Percentiles rank a stretch among this genome's conserved stretches.
Evolutionary conservation across 169 alveolate genomes (phyloP).

Genomic region (Cryptosporidium ryanae): DNA sequence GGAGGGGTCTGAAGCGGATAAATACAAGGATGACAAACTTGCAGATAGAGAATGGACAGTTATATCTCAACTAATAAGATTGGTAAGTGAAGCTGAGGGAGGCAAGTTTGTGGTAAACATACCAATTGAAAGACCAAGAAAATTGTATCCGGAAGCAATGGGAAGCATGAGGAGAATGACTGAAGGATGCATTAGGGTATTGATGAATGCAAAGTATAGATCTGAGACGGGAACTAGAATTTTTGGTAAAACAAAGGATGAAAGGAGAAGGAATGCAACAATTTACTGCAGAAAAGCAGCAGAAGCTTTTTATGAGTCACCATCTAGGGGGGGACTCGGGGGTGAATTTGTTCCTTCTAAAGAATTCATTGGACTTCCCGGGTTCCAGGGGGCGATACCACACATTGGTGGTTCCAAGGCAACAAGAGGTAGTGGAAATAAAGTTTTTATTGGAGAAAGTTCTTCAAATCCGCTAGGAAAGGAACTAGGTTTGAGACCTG

Average conservation of each 20-base stretch:
- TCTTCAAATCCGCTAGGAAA: slow-evolving; percentile 45
- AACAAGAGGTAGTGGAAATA: slow-evolving; percentile 28
- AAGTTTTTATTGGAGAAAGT: slow-evolving; percentile 35
- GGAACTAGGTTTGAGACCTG: slow-evolving; percentile 35
- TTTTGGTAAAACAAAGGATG: slow-evolving; percentile 62
- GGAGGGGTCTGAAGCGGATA: not conserved
- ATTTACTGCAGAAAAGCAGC: slow-evolving; percentile 67
- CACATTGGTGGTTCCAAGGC: slow-evolving; percentile 43
- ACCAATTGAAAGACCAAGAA: slow-evolving; percentile 58
- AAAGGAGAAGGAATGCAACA: slow-evolving; percentile 23
- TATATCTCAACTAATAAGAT: slow-evolving; percentile 12
- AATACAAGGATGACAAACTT: not conserved
- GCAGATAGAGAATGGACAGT: slow-evolving; percentile 72
- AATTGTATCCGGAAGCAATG: slow-evolving; percentile 23
- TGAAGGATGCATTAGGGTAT: slow-evolving; percentile 23
- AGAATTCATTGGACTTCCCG: slow-evolving; percentile 22
- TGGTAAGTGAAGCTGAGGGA: slow-evolving; percentile 34
- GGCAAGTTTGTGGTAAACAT: slow-evolving; percentile 21
- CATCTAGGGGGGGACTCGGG: not conserved
- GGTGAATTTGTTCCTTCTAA: slow-evolving; percentile 56
- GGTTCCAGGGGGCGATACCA: slow-evolving; percentile 2
- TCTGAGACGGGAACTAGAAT: slow-evolving; percentile 47
- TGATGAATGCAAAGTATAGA: slow-evolving; percentile 50
- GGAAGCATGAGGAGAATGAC: slow-evolving; percentile 55
- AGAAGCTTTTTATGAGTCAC: slow-evolving; percentile 37